Evolutionary conservation across 1,284 basidiomycete species (phyloP).

Genomic region (Stygiomarasmius scandens): DNA sequence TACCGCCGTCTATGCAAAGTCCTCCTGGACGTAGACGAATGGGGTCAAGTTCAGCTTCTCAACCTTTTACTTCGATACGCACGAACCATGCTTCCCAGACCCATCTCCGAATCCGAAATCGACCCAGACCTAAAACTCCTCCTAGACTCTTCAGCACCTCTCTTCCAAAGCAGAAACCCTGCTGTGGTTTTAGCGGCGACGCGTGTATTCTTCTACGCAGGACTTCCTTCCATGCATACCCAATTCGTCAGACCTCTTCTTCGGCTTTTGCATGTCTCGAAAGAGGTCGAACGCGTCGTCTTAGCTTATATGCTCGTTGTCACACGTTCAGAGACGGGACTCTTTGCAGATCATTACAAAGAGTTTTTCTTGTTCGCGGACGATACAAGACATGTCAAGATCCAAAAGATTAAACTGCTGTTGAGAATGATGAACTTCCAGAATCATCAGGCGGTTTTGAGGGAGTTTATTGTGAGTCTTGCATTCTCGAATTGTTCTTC

Average conservation of each 20-base stretch:
- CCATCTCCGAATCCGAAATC: slow-evolving; percentile 48
- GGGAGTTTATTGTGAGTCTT: slow-evolving; percentile 77
- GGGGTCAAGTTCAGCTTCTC: slow-evolving; percentile 88
- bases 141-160: slow-evolving; percentile 70
- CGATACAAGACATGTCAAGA: slow-evolving; percentile 69
- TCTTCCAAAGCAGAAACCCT: slow-evolving; percentile 85
- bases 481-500: neutral
- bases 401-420: slow-evolving; percentile 75
- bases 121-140: slow-evolving; percentile 82
- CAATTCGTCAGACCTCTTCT: slow-evolving; percentile 71
- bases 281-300: slow-evolving; percentile 73
- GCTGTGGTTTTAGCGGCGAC: slow-evolving; percentile 80
- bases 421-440: slow-evolving; percentile 63
- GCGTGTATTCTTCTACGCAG: slow-evolving; percentile 75
- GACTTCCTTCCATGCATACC: slow-evolving; percentile 54
- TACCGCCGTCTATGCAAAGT: slow-evolving; percentile 85
- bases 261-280: slow-evolving; percentile 62
- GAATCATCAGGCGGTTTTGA: slow-evolving; percentile 70
- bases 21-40: slow-evolving; percentile 92
- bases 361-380: slow-evolving; percentile 72
- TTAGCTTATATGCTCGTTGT: slow-evolving; percentile 73
- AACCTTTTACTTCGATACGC: slow-evolving; percentile 84
- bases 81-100: slow-evolving; percentile 81
- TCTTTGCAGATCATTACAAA: slow-evolving; percentile 62
- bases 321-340: slow-evolving; percentile 63